Evolutionary conservation across 306 rosid species (phyloP).

Genomic region (Glycine tomentella): DNA sequence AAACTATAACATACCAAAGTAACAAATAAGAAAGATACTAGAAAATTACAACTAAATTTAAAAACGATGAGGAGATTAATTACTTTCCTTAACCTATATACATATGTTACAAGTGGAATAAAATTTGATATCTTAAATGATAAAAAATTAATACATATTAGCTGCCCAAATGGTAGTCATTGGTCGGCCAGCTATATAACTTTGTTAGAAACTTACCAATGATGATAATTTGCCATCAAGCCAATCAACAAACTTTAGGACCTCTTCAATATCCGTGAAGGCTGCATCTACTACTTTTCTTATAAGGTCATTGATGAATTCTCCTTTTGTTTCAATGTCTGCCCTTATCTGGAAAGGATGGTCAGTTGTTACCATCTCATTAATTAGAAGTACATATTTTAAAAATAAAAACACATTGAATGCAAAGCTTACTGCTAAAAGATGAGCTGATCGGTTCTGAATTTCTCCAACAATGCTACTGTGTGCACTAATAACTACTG

Average conservation of each 20-base stretch:
- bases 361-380: slow-evolving; percentile 34
- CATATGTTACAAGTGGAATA: neutral
- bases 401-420: slow-evolving; percentile 9
- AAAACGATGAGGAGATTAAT: neutral
- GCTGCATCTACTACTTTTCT: slow-evolving; percentile 73
- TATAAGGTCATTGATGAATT: slow-evolving; percentile 79
- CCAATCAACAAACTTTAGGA: slow-evolving; percentile 87
- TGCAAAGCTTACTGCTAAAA: slow-evolving; percentile 76
- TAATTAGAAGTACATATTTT: slow-evolving; percentile 32
- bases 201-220: slow-evolving; percentile 65
- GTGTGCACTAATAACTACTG: slow-evolving; percentile 67
- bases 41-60: neutral
- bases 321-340: slow-evolving; percentile 93
- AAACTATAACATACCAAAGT: neutral
- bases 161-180: neutral
- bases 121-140: neutral
- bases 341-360: slow-evolving; percentile 72
- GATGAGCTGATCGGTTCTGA: slow-evolving; percentile 94
- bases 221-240: slow-evolving; percentile 86
- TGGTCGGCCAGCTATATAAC: slow-evolving; percentile 35
- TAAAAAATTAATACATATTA: neutral
- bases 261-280: slow-evolving; percentile 77
- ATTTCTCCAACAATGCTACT: slow-evolving; percentile 95
- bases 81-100: neutral
- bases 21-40: neutral